Conservation (phyloP, 1,284 basidiomycete species). For the Gomphus sp. region DNA sequence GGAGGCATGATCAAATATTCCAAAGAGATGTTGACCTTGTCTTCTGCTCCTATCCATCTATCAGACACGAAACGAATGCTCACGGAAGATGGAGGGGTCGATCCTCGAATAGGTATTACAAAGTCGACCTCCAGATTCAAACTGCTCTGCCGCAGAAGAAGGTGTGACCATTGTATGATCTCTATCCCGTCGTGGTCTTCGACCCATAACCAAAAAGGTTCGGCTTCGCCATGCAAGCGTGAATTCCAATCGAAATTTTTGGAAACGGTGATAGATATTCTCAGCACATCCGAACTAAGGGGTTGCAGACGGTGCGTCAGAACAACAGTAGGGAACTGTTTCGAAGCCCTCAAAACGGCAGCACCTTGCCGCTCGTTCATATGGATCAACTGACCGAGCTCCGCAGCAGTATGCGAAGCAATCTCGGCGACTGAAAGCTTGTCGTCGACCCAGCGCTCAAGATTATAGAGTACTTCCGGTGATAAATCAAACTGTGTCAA, state of each 20-base stretch:
- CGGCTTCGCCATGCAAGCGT: constrained; percentile 66
- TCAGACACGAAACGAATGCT: constrained; percentile 82
- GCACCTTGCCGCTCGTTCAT: constrained; percentile 82
- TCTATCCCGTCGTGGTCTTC: constrained; percentile 75
- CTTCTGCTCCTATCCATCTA: constrained; percentile 90
- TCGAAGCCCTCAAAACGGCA: constrained; percentile 74
- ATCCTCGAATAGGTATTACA: constrained; percentile 62
- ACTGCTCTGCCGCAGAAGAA: constrained; percentile 65
- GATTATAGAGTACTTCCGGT: constrained; percentile 70
- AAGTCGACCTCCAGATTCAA: constrained; percentile 63
- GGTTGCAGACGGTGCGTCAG: constrained; percentile 71
- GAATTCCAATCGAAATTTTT: constrained; percentile 81
- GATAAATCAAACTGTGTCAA: constrained; percentile 76
- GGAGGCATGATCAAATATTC: constrained; percentile 72
- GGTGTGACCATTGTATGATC: constrained; percentile 78
- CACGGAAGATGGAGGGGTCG: constrained; percentile 48
- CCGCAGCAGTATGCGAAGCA: constrained; percentile 59
- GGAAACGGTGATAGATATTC: constrained; percentile 58
- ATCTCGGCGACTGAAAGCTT: constrained; percentile 77
- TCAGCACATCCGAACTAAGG: constrained; percentile 77
- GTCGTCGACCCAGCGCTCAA: constrained; percentile 80
- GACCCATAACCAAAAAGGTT: constrained; percentile 96
- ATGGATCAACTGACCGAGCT: constrained; percentile 80
- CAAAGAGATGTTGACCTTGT: constrained; percentile 57
- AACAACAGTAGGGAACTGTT: constrained; percentile 76